Base-by-base conservation (phyloP, 257 asterid species). In the Rubia yunnanensis region DNA sequence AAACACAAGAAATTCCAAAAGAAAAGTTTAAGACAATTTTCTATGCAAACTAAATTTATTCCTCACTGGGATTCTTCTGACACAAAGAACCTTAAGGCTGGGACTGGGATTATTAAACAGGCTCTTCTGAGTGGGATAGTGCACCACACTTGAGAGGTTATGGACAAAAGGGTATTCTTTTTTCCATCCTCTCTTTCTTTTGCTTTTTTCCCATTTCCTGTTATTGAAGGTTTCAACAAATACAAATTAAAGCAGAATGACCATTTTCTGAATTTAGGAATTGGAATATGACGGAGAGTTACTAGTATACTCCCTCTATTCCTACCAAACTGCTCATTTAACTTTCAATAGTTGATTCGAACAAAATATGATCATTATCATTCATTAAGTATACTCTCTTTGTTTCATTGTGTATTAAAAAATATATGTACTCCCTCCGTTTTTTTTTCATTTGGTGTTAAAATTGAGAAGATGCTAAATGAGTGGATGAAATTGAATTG, bases 11-110 rank as follows among this genome's bases (percentile, higher is more conserved):
- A 67, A 63, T 30, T 53, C 54, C 80, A 77, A 71, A 60, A 76
- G 74, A 74, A 79, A 77, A 84, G 87, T 83, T 79, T 73, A 57
- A 74, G 75, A 63, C 59, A 55, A 59, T 22, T 78, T 75, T 79
- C 81, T 59, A 79, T 11, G 66, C 73, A 38, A 66, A 5, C 11
- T 22, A 30, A 44, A 15, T 18, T 24, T 13, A 26, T 63, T 61
- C 13, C 64, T 64, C 64, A 22, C 63, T 68, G 79, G 77, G 83
- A 77, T 71, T 77, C 82, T 64, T 68, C 83, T 77, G 90, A 80
- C 87, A 76, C 31, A 32, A 68, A 70, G 67, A 78, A 78, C 70
- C 78, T 75, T 71, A 70, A 73, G 86, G 75, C 75, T 78, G 71
- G 71, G 60, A 64, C 20, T 44, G 52, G 52, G 52, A 44, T 76